Evolutionary conservation across 108 stramenopile species (phyloP).

Genomic region (Nitzschia sp.): DNA sequence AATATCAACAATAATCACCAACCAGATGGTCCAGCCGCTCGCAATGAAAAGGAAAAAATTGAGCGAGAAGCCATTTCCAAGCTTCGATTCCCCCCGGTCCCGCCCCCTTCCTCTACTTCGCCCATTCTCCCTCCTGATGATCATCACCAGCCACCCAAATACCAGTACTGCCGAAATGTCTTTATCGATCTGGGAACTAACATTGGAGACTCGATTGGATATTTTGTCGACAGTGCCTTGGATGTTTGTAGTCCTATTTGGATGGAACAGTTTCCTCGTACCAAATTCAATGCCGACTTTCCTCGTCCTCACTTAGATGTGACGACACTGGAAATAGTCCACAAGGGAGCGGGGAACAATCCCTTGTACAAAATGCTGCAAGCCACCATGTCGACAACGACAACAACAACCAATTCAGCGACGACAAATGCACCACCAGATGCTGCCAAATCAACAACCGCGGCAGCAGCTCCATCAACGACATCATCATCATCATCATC

Average conservation of each 20-base stretch:
- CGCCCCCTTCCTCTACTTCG: no score
- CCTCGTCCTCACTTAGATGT: constrained; percentile 32
- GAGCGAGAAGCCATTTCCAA: not conserved
- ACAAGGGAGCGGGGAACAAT: constrained; percentile 16
- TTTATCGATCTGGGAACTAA: constrained; percentile 46
- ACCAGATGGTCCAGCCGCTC: not conserved
- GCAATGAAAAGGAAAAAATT: not conserved
- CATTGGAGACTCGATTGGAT: constrained; percentile 39
- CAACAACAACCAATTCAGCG: no score
- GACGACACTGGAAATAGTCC: constrained; percentile 11
- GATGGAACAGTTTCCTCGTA: constrained; percentile 5
- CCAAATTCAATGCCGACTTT: constrained; percentile 3
- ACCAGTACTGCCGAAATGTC: constrained; percentile 23
- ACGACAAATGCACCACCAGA: constrained; percentile 2
- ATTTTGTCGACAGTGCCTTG: constrained; percentile 36
- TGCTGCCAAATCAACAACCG: no score
- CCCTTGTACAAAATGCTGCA: constrained; percentile 22
- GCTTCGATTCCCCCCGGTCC: not conserved
- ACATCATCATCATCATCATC: no score
- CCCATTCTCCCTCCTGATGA: not conserved
- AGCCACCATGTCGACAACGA: not conserved
- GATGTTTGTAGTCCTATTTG: constrained; percentile 34
- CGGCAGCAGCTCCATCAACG: no score
- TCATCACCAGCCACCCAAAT: constrained; percentile 3
- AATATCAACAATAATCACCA: not conserved